These are phyloP conservation scores for Buxus sempervirens DNA, from an alignment of 164 flowering plant species.

Conservation along the genomic window DNA sequence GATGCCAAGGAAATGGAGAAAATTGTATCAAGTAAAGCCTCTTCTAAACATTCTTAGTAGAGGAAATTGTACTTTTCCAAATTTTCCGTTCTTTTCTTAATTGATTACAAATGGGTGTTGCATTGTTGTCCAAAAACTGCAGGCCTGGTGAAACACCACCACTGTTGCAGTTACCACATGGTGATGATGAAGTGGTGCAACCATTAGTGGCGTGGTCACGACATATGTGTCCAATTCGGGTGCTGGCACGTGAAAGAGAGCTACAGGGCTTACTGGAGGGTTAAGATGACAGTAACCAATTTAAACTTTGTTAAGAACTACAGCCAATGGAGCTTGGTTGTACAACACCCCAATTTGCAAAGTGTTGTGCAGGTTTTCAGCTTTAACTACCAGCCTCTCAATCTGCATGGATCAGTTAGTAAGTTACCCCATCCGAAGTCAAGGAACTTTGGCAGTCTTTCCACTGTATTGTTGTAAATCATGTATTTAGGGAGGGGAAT, in stretches of 20 bases:
- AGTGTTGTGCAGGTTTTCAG: conserved; percentile 60
- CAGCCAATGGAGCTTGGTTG: conserved; percentile 64
- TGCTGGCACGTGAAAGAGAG: conserved; percentile 89
- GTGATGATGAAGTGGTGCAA: too few species aligned
- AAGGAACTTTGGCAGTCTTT: too few species aligned
- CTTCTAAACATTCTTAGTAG: neutral
- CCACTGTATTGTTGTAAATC: too few species aligned
- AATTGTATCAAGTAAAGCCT: conserved; percentile 45
- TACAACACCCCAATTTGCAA: conserved; percentile 60
- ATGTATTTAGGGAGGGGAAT: too few species aligned
- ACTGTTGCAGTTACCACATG: neutral
- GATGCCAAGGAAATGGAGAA: conserved; percentile 40
- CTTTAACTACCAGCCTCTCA: conserved; percentile 63
- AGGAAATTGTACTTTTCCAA: neutral
- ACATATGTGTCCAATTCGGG: conserved; percentile 75
- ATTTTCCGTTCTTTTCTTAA: conserved; percentile 11
- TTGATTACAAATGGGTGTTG: neutral
- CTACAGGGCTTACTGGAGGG: conserved; percentile 70
- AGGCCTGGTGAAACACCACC: neutral
- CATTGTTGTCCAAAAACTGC: neutral
- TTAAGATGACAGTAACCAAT: conserved; percentile 60
- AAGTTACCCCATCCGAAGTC: too few species aligned
- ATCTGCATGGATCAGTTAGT: conserved; percentile 43
- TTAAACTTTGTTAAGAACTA: conserved; percentile 54
- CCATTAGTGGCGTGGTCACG: conserved; percentile 42